phyloP scores from a whole-genome alignment of 257 asterid genomes.

The Lithospermum erythrorhizon region DNA sequence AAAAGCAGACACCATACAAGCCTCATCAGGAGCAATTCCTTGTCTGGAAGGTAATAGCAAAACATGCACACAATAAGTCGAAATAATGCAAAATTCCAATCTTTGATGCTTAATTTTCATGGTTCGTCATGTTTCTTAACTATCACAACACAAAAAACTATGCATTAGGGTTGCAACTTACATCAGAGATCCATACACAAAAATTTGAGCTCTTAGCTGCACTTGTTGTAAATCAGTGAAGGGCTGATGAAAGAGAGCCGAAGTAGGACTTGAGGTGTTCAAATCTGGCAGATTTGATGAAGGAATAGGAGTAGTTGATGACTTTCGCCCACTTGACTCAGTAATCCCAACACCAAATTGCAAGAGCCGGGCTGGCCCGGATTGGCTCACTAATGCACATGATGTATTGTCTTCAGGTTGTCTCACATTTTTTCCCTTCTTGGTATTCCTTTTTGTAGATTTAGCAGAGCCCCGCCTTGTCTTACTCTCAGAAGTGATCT shows the following conservation, averaged over 20 bases:
- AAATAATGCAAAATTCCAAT: too few species aligned
- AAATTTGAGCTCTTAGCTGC: constrained; percentile 93
- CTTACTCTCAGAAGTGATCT: constrained; percentile 50
- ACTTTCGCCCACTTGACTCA: constrained; percentile 26
- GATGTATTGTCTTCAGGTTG: constrained; percentile 44
- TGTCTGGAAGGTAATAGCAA: constrained; percentile 43
- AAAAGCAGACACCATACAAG: constrained; percentile 90
- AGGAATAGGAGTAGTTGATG: constrained; percentile 41
- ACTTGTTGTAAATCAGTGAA: constrained; percentile 92
- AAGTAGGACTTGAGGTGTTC: constrained; percentile 51
- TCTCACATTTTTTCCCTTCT: constrained; percentile 41
- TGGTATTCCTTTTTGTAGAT: constrained; percentile 54
- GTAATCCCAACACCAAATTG: constrained; percentile 32
- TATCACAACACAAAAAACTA: neutral
- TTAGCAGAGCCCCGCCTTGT: constrained; percentile 57
- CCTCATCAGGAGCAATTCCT: constrained; percentile 94
- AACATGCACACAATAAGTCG: too few species aligned
- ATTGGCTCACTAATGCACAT: constrained; percentile 31
- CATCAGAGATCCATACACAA: constrained; percentile 97
- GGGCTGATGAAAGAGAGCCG: constrained; percentile 75
- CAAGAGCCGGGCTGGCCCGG: constrained; percentile 39
- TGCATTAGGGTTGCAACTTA: constrained; percentile 27
- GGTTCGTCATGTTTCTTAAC: neutral
- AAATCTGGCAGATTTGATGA: constrained; percentile 72
- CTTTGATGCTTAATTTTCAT: neutral